Evolutionary conservation across 805 yeast genomes (phyloP), one percentile per base, ranked within the genome.

Genomic region (Ogataea degrootiae): DNA sequence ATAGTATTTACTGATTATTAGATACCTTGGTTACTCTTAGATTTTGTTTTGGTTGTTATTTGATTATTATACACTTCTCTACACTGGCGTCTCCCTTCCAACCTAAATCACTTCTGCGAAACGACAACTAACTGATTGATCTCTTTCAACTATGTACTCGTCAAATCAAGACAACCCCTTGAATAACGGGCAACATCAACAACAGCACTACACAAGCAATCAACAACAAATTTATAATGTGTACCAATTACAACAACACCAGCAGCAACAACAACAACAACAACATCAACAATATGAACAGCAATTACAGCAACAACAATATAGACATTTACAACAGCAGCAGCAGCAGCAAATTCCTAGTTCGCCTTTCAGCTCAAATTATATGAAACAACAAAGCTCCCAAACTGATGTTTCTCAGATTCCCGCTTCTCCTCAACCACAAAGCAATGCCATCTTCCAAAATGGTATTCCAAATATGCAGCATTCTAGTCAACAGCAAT

Each of bases 291-390:
- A 40, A n/a, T 43, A 39, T 14, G 22, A 17, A 34, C 48, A 39
- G 48, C 66, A 58, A 39, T 67, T 63, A 43, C 68, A 64, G 43
- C 60, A 60, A 33, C 69, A 64, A 34, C 64, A 63, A 40, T 67
- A 62, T 38, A 61, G 59, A 44, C 61, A 61, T 26, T 68, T 63
- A 12, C 72, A 65, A 43, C 66, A 64, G 34, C 63, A 55, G 35
- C 64, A 53, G 41, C 64, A 60, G 23, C 65, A 57, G 11, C 49
- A 52, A 7, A 48, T 23, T 34, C 45, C 33, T 49, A 34, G 37
- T 11, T 39, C 54, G 23, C 48, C 47, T 3, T 58, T 54, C 40
- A 47, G 52, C 34, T 23, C 53, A 5, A 53, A 49, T 21, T 58
- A 61, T 34, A 35, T 55, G 47, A 51, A 49, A 43, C 56, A 54